Evolutionary conservation across 495 filamentous ascomycete species (phyloP).

Genomic region (Pyrenula massariospora): DNA sequence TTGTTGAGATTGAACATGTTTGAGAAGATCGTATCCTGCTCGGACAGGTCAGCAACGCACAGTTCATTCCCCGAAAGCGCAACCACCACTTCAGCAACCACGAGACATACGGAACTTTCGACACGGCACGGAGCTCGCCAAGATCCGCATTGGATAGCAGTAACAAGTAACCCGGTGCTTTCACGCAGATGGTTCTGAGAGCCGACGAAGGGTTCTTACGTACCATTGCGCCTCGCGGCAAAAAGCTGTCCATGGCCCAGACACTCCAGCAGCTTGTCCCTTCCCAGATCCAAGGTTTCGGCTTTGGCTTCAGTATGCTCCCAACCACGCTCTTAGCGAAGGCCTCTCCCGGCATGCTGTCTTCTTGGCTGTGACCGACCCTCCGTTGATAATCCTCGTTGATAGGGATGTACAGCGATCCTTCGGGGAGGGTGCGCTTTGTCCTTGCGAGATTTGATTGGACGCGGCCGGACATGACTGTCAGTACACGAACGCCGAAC

Average conservation of each 20-base stretch:
- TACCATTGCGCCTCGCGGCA: neutral
- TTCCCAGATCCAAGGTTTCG: neutral
- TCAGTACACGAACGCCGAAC: constrained; percentile 37
- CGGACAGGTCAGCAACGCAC: neutral
- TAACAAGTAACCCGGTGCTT: too few relatives aligned
- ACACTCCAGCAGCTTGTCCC: neutral
- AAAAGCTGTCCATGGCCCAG: neutral
- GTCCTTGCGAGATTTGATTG: constrained; percentile 43
- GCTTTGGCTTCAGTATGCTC: neutral
- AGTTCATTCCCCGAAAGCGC: neutral
- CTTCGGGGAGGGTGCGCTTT: constrained; percentile 31
- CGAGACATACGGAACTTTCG: too few relatives aligned
- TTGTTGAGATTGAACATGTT: neutral
- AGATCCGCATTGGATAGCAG: too few relatives aligned
- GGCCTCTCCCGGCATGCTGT: constrained; percentile 33
- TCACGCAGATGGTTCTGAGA: too few relatives aligned
- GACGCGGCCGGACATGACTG: constrained; percentile 51
- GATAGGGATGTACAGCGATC: constrained; percentile 40
- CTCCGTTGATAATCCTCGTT: constrained; percentile 37
- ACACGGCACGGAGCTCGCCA: too few relatives aligned
- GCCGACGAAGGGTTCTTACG: too few relatives aligned
- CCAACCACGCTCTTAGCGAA: constrained; percentile 41
- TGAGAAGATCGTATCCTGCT: neutral
- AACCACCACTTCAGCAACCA: too few relatives aligned
- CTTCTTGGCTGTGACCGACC: constrained; percentile 43